These are phyloP conservation scores for Chaetomium sp. DNA, from an alignment of 2,329 filamentous ascomycete genomes.

Conservation along the genomic window DNA sequence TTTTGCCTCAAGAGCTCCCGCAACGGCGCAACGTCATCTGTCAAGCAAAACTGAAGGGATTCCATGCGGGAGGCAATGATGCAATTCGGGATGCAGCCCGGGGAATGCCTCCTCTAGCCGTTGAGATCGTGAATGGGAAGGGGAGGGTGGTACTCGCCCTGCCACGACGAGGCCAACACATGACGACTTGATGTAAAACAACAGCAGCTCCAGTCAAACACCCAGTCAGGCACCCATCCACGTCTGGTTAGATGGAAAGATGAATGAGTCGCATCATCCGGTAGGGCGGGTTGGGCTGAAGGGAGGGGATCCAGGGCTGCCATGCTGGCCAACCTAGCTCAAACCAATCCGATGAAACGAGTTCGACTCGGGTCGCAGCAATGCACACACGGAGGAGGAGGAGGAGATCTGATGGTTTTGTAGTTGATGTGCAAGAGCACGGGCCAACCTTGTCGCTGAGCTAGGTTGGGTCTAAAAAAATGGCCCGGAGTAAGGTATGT, in stretches of 20 bases:
- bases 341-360: neutral
- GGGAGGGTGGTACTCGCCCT: neutral
- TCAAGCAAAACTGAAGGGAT: neutral
- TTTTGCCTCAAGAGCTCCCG: neutral
- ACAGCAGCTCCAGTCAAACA: neutral
- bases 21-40: conserved; percentile 4
- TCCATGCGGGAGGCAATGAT: neutral
- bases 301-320: conserved; percentile 2
- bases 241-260: neutral
- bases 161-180: neutral
- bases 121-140: neutral
- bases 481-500: conserved; percentile 28
- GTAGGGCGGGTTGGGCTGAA: conserved; percentile 27
- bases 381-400: neutral
- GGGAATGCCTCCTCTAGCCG: neutral
- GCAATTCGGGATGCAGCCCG: neutral
- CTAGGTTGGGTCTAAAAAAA: conserved; percentile 21
- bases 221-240: conserved; percentile 9
- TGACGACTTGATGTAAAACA: neutral
- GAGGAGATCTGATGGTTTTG: neutral
- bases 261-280: conserved; percentile 2
- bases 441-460: conserved; percentile 4
- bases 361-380: neutral
- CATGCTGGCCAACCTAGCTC: conserved; percentile 1
- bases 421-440: conserved; percentile 12